Conservation (phyloP, 805 yeast species). For the Saccharomyces kudriavzevii region DNA sequence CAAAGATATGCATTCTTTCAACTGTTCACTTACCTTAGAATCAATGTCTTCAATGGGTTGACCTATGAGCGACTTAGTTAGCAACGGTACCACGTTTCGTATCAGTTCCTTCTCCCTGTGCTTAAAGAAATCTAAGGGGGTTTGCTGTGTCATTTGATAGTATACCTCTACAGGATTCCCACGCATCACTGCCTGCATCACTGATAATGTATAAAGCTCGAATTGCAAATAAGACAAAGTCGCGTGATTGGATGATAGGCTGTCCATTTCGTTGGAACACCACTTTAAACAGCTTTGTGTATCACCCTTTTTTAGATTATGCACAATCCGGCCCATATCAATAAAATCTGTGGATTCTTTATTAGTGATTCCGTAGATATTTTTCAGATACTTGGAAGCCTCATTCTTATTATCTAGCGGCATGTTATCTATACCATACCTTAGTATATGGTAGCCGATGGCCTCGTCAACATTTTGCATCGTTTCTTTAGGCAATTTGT, state of each 20-base stretch:
- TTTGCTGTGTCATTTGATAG: constrained; percentile 33
- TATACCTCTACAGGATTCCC: constrained; percentile 29
- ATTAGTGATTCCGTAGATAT: constrained; percentile 24
- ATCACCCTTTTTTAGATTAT: constrained; percentile 31
- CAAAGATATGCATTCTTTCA: constrained; percentile 21
- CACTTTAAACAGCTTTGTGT: constrained; percentile 43
- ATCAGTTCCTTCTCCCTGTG: constrained; percentile 30
- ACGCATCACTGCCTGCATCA: constrained; percentile 13
- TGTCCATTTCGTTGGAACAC: constrained; percentile 29
- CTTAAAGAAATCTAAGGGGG: constrained; percentile 32
- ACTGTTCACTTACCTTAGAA: constrained; percentile 11
- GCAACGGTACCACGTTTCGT: constrained; percentile 37
- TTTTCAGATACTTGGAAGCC: constrained; percentile 26
- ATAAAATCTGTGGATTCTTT: constrained; percentile 32
- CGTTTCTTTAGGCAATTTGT: constrained; percentile 22
- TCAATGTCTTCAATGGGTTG: constrained; percentile 12
- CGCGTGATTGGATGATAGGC: not conserved
- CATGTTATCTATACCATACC: constrained; percentile 39
- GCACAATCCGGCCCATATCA: constrained; percentile 37
- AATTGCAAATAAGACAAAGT: constrained; percentile 13
- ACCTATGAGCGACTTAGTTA: constrained; percentile 30
- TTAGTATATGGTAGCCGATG: constrained; percentile 38
- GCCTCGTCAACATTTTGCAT: constrained; percentile 33
- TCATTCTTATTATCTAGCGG: constrained; percentile 25
- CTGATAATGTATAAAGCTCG: constrained; percentile 19